phyloP scores from a whole-genome alignment of 2,329 filamentous ascomycete genomes.

The Cladosporium velox region DNA sequence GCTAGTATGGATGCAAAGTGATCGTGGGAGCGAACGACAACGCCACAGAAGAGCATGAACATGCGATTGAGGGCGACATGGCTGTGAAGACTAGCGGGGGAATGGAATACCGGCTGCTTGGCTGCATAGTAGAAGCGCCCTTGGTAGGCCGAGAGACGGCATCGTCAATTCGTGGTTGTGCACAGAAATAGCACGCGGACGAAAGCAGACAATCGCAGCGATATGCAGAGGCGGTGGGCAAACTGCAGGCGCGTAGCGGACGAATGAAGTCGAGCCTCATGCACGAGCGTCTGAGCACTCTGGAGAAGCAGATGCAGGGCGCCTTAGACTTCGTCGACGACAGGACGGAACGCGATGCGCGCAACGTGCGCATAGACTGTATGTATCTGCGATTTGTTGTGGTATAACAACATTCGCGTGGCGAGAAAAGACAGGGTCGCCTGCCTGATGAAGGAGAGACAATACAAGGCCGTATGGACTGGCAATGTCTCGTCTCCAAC shows the following conservation, averaged over 20 bases:
- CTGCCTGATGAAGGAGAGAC: not conserved
- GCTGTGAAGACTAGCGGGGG: constrained; percentile 19
- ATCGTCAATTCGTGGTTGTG: not conserved
- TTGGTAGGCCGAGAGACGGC: constrained; percentile 17
- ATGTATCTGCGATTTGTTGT: not conserved
- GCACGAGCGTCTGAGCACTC: not conserved
- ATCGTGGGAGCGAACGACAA: constrained; percentile 14
- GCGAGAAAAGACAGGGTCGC: not conserved
- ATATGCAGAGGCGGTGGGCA: constrained; percentile 21
- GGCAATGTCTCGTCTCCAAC: not conserved
- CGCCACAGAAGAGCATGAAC: constrained; percentile 18
- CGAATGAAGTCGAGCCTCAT: constrained; percentile 19
- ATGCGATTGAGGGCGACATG: constrained; percentile 21
- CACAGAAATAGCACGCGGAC: constrained; percentile 5
- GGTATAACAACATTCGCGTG: not conserved
- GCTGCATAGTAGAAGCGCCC: constrained; percentile 22
- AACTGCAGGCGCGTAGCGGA: constrained; percentile 14
- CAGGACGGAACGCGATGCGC: not conserved
- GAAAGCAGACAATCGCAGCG: not conserved
- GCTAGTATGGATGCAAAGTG: constrained; percentile 19
- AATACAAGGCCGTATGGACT: not conserved
- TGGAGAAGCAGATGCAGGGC: not conserved
- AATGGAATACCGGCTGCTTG: constrained; percentile 18
- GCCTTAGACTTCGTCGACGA: not conserved
- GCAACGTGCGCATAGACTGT: not conserved